Percentiles rank a stretch among this genome's conserved stretches.
Conservation (phyloP, 192 early-diverging fungal genomes). For the Backusella circina region DNA sequence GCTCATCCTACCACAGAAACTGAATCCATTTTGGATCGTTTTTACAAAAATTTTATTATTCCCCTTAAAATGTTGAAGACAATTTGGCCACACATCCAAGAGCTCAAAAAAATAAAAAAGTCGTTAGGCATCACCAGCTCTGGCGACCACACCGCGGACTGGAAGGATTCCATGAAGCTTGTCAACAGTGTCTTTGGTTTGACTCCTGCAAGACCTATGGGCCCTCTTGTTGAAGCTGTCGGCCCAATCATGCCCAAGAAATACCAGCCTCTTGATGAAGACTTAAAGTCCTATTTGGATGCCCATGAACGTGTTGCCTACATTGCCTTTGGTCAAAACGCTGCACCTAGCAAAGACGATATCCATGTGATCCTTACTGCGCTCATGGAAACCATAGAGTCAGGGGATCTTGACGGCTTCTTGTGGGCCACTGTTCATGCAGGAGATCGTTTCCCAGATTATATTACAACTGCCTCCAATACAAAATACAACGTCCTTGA, state of each 20-base stretch:
- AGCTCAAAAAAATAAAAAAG: neutral
- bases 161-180: constrained; percentile 13
- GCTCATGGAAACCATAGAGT: constrained; percentile 10
- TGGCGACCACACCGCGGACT: neutral
- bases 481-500: neutral
- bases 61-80: too few species aligned
- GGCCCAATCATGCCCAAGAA: constrained; percentile 30
- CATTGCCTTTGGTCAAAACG: constrained; percentile 29
- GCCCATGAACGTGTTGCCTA: constrained; percentile 21
- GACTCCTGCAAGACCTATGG: constrained; percentile 10
- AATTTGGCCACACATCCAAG: neutral
- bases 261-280: constrained; percentile 7
- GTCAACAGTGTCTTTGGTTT: constrained; percentile 20
- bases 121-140: neutral
- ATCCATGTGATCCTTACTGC: constrained; percentile 18
- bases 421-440: constrained; percentile 24
- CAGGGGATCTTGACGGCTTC: constrained; percentile 28
- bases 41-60: neutral
- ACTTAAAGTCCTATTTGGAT: constrained; percentile 10
- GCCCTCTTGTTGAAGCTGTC: constrained; percentile 21
- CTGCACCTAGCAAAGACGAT: constrained; percentile 1
- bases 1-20: neutral
- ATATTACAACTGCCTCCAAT: neutral
- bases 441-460: neutral
- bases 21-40: neutral